phyloP scores from a whole-genome alignment of 441 rosid genomes.

The Dalechampia spathulata region DNA sequence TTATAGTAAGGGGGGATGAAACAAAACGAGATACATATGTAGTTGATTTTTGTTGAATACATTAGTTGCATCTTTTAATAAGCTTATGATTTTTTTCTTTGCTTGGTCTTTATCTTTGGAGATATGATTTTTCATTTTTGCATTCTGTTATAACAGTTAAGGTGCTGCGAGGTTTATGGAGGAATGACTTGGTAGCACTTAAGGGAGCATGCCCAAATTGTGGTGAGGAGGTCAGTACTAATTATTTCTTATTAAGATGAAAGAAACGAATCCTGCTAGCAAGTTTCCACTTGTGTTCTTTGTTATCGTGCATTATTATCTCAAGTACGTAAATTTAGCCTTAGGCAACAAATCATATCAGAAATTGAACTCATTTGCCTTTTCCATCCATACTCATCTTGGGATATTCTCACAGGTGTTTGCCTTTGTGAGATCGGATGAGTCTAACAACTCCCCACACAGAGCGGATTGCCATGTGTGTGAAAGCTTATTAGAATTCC shows the following conservation, averaged over 20 bases:
- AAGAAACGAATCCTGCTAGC: too few relatives aligned
- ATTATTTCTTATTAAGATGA: background rate
- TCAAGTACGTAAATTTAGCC: background rate
- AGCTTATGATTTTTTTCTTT: too few relatives aligned
- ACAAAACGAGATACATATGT: too few relatives aligned
- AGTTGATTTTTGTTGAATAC: too few relatives aligned
- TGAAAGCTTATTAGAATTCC: constrained; percentile 68
- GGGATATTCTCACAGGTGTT: constrained; percentile 51
- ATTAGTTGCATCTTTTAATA: too few relatives aligned
- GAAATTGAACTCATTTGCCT: background rate
- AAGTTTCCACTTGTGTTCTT: too few relatives aligned
- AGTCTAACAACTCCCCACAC: constrained; percentile 52
- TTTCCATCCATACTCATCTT: constrained; percentile 1
- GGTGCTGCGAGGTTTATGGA: constrained; percentile 80
- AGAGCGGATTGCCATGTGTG: constrained; percentile 94
- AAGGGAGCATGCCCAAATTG: constrained; percentile 94
- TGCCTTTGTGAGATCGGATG: constrained; percentile 71
- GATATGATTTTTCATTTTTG: background rate
- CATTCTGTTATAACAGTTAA: constrained; percentile 35
- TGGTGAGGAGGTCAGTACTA: constrained; percentile 76
- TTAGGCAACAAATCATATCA: background rate
- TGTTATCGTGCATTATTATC: too few relatives aligned
- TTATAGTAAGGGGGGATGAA: too few relatives aligned
- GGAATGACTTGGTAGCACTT: constrained; percentile 77
- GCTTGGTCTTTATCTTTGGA: background rate